Conservation (phyloP, 2,329 filamentous ascomycete genomes). For the Didymella exigua region DNA sequence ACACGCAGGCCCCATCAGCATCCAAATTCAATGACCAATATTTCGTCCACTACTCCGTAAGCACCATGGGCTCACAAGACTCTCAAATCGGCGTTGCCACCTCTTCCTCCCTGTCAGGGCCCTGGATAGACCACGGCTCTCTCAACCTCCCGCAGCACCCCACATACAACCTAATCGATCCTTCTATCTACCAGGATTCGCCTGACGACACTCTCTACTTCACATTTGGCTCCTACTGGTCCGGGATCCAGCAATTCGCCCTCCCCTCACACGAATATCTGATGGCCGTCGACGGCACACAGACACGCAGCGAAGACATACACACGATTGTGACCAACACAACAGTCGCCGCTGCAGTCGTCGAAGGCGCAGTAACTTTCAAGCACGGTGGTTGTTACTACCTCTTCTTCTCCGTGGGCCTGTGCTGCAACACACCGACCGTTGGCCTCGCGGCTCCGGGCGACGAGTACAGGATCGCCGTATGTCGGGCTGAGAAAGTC, state of each 20-base stretch:
- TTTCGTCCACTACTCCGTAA: conserved; percentile 67
- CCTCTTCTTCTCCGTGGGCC: conserved; percentile 65
- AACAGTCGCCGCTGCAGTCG: conserved; percentile 26
- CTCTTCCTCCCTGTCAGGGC: conserved; percentile 55
- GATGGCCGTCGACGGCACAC: conserved; percentile 9
- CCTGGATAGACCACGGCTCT: conserved; percentile 65
- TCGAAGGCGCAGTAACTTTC: conserved; percentile 61
- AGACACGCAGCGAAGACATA: conserved; percentile 1
- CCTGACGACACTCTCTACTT: conserved; percentile 48
- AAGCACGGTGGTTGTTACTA: conserved; percentile 61
- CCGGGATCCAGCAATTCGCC: conserved; percentile 65
- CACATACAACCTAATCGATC: conserved; percentile 57
- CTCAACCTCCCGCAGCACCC: conserved; percentile 49
- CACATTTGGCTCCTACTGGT: conserved; percentile 72
- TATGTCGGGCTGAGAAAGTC: conserved; percentile 60
- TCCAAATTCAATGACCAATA: conserved; percentile 60
- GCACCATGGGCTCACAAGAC: conserved; percentile 62
- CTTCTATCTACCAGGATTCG: conserved; percentile 49
- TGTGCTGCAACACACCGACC: conserved; percentile 62
- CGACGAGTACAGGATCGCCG: conserved; percentile 66
- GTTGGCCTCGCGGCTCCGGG: conserved; percentile 55
- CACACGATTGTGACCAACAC: conserved; percentile 28
- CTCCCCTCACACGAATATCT: conserved; percentile 41
- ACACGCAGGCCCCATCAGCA: conserved; percentile 65
- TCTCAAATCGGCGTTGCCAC: conserved; percentile 66